These are phyloP conservation scores for Grosmannia penicillata DNA, from an alignment of 2,329 filamentous ascomycete species.

Conservation along the genomic window DNA sequence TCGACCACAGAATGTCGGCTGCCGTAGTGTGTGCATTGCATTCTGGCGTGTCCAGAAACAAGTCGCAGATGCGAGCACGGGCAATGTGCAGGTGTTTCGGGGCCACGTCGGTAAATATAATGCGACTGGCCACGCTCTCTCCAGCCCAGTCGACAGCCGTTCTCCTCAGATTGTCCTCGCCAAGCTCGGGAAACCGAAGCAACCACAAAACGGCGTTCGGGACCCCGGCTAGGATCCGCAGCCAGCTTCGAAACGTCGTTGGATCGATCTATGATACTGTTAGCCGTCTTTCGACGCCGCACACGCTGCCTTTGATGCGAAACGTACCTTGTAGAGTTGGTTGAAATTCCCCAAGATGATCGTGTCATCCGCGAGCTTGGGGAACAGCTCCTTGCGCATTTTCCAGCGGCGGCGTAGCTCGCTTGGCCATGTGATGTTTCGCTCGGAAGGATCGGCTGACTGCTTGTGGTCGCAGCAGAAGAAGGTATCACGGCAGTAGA, in stretches of 20 bases:
- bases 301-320: too few relatives aligned
- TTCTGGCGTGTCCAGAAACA: conserved; percentile 94
- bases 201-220: conserved; percentile 91
- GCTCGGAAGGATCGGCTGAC: conserved; percentile 53
- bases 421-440: conserved; percentile 60
- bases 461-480: conserved; percentile 97
- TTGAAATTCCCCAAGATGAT: conserved; percentile 98
- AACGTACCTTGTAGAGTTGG: conserved; percentile 79
- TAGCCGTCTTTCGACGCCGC: too few relatives aligned
- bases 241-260: conserved; percentile 88
- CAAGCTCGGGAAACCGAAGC: conserved; percentile 87
- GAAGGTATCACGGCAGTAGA: conserved; percentile 88
- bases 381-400: conserved; percentile 90
- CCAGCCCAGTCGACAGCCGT: conserved; percentile 78
- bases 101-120: conserved; percentile 92
- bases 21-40: conserved; percentile 98
- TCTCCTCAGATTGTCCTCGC: conserved; percentile 68
- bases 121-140: conserved; percentile 66
- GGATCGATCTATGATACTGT: conserved; percentile 68
- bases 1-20: conserved; percentile 91
- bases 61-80: conserved; percentile 77
- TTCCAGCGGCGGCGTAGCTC: conserved; percentile 73
- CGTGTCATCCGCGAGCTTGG: conserved; percentile 61
- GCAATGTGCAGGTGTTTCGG: conserved; percentile 91
- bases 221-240: conserved; percentile 72